Evolutionary conservation across 306 rosid species (phyloP).

Genomic region (Gynostemma pentaphyllum): DNA sequence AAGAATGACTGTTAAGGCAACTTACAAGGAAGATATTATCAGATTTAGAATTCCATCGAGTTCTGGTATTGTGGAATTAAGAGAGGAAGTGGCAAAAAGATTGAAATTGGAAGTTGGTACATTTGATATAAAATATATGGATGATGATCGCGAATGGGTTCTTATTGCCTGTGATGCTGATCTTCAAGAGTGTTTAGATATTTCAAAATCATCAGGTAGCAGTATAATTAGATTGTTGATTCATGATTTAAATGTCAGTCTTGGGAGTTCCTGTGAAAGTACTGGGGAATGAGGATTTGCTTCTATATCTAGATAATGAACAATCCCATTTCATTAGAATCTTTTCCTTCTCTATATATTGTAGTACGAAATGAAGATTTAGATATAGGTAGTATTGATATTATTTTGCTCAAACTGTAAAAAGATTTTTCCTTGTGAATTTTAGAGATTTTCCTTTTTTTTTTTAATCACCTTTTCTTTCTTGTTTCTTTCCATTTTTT

Average conservation of each 20-base stretch:
- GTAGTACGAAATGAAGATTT: constrained; percentile 2
- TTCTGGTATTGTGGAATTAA: constrained; percentile 38
- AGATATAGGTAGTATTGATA: constrained; percentile 12
- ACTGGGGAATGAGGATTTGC: constrained; percentile 27
- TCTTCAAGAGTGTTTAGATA: constrained; percentile 66
- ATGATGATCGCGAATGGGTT: constrained; percentile 82
- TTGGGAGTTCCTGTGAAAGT: constrained; percentile 70
- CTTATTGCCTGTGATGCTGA: constrained; percentile 75
- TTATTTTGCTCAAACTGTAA: constrained; percentile 9
- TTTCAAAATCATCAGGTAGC: constrained; percentile 41
- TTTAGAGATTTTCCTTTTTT: not conserved
- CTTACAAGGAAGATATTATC: constrained; percentile 63
- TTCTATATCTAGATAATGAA: constrained; percentile 1
- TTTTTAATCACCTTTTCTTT: not conserved
- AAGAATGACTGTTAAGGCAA: constrained; percentile 55
- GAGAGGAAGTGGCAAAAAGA: constrained; percentile 60
- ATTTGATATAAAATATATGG: constrained; percentile 69
- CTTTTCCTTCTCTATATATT: not conserved
- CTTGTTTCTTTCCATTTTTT: too few species aligned
- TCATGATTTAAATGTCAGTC: constrained; percentile 43
- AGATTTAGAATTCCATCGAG: constrained; percentile 48
- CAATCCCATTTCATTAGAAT: not conserved
- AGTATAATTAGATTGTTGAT: constrained; percentile 61
- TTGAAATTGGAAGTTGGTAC: constrained; percentile 58
- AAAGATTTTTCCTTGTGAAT: not conserved